A percentile compares a stretch with the other conserved stretches of the same genome.
Conservation (phyloP, 441 rosid species). For the Sinapis alba region DNA sequence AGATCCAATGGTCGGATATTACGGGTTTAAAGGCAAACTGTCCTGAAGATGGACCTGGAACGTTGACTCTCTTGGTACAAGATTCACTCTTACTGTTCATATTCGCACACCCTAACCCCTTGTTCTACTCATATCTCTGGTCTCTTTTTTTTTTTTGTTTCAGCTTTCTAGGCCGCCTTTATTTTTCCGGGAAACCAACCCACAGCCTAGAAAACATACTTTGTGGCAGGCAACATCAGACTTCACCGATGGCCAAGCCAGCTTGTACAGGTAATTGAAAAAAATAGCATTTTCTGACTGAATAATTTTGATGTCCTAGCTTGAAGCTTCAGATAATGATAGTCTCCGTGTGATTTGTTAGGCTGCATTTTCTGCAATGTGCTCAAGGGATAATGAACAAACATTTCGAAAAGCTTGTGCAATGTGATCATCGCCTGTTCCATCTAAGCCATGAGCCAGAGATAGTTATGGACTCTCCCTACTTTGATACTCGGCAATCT, state of each 20-base stretch:
- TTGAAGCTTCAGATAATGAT: slow-evolving; percentile 15
- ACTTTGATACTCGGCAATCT: slow-evolving; percentile 64
- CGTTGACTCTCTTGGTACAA: slow-evolving; percentile 81
- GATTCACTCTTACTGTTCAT: slow-evolving; percentile 4
- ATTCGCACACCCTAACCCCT: not conserved
- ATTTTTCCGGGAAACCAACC: slow-evolving; percentile 95
- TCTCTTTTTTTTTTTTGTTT: slow-evolving; percentile 36
- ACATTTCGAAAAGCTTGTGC: slow-evolving; percentile 96
- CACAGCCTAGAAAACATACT: slow-evolving; percentile 96
- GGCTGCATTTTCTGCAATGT: slow-evolving; percentile 95
- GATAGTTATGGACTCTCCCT: slow-evolving; percentile 76
- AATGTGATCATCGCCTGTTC: slow-evolving; percentile 89
- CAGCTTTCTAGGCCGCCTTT: slow-evolving; percentile 92
- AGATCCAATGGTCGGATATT: slow-evolving; percentile 98
- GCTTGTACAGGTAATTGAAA: slow-evolving; percentile 61
- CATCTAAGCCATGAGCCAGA: slow-evolving; percentile 86
- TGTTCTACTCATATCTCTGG: slow-evolving; percentile 15
- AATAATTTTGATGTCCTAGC: not conserved
- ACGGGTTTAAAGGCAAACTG: slow-evolving; percentile 84
- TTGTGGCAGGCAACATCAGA: slow-evolving; percentile 97
- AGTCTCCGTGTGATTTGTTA: slow-evolving; percentile 28
- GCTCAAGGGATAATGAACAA: slow-evolving; percentile 82
- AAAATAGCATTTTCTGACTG: not conserved
- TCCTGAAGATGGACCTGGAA: slow-evolving; percentile 85
- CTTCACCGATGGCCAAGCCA: slow-evolving; percentile 98